Evolutionary conservation across 176 grass and related monocot species (phyloP).

Genomic region (Avena insularis): DNA sequence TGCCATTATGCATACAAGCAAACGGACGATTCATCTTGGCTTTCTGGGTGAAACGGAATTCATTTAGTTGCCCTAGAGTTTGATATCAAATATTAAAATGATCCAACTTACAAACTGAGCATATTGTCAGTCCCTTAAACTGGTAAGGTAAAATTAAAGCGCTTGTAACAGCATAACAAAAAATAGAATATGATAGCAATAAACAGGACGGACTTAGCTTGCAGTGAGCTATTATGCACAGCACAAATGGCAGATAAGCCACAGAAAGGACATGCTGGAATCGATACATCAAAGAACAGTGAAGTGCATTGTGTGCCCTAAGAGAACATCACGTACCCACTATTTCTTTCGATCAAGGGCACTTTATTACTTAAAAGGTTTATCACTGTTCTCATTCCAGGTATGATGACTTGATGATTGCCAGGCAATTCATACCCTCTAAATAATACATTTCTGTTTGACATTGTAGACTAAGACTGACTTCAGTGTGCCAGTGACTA

Average conservation of each 20-base stretch:
- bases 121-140: background rate
- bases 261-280: background rate
- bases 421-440: constrained; percentile 10
- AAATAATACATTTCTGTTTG: constrained; percentile 18
- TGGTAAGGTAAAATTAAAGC: constrained; percentile 19
- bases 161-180: constrained; percentile 13
- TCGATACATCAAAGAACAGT: background rate
- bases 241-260: constrained; percentile 10
- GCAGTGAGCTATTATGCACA: background rate
- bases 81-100: background rate
- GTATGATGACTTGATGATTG: constrained; percentile 5
- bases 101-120: background rate
- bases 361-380: too few relatives aligned
- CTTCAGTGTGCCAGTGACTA: background rate
- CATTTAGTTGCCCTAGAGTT: background rate
- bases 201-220: background rate
- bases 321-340: constrained; percentile 19
- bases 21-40: background rate
- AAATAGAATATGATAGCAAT: background rate
- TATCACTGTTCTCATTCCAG: constrained; percentile 14
- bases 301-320: background rate
- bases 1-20: background rate
- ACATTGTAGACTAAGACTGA: background rate
- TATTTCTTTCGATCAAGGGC: background rate
- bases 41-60: background rate